phyloP scores from a whole-genome alignment of 176 grass and related monocot genomes.

The Carex parvula region DNA sequence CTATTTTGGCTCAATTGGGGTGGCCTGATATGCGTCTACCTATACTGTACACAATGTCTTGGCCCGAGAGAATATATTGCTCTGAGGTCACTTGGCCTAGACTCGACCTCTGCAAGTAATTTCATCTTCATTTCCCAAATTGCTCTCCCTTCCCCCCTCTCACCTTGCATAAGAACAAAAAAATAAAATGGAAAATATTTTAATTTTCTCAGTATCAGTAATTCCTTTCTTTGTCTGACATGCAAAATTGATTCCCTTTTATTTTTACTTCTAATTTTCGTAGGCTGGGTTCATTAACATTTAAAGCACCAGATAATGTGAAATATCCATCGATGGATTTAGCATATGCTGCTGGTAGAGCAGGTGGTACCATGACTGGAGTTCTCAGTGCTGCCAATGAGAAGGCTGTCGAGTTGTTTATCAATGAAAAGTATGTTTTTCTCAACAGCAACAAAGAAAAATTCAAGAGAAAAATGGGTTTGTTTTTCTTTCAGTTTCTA shows the following conservation, averaged over 20 bases:
- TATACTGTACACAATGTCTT: conserved; percentile 93
- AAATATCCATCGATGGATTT: conserved; percentile 97
- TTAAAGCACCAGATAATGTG: conserved; percentile 80
- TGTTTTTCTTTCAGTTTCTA: conserved; percentile 20
- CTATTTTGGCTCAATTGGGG: conserved; percentile 83
- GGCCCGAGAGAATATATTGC: conserved; percentile 93
- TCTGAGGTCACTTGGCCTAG: conserved; percentile 90
- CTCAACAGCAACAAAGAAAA: neutral
- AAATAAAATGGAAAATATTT: neutral
- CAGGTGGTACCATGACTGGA: conserved; percentile 98
- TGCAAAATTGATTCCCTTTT: neutral
- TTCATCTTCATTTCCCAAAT: neutral
- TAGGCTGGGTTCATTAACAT: conserved; percentile 84
- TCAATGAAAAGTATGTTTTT: conserved; percentile 70
- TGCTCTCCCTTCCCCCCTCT: too few species aligned
- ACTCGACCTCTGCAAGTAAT: conserved; percentile 95
- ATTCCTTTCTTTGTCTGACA: neutral
- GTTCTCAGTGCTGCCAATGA: conserved; percentile 97
- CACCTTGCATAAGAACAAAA: neutral
- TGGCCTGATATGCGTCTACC: conserved; percentile 97
- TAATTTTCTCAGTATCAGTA: neutral
- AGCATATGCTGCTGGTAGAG: conserved; percentile 81
- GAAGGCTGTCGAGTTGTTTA: conserved; percentile 98
- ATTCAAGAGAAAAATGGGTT: neutral
- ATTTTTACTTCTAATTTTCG: conserved; percentile 5